These are phyloP conservation scores for Aspergillus udagawae DNA, from an alignment of 2,329 filamentous ascomycete genomes.

Conservation along the genomic window DNA sequence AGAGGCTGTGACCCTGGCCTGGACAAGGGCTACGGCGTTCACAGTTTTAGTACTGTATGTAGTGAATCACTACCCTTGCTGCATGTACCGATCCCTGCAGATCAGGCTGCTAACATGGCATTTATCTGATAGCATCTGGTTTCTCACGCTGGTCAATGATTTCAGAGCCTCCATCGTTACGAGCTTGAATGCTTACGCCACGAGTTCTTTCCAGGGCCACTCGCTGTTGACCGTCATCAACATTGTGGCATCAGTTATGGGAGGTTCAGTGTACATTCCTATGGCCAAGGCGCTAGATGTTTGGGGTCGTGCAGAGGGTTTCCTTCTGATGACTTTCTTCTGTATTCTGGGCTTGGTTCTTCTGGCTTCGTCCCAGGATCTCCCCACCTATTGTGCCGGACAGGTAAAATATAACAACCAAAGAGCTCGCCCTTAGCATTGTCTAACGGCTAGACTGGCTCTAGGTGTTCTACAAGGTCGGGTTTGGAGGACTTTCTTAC, in stretches of 20 bases:
- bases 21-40: conserved; percentile 39
- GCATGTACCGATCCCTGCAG: background rate
- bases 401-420: conserved; percentile 27
- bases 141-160: conserved; percentile 42
- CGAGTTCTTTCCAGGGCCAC: conserved; percentile 51
- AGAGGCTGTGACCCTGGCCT: conserved; percentile 44
- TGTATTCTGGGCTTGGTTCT: conserved; percentile 52
- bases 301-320: conserved; percentile 59
- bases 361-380: conserved; percentile 57
- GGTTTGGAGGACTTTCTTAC: conserved; percentile 52
- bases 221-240: conserved; percentile 53
- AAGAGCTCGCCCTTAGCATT: background rate
- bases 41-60: conserved; percentile 39
- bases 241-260: conserved; percentile 54
- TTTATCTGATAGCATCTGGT: conserved; percentile 35
- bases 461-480: conserved; percentile 57
- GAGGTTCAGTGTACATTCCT: conserved; percentile 55
- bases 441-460: background rate
- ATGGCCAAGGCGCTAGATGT: conserved; percentile 60
- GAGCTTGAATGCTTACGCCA: conserved; percentile 47
- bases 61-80: background rate
- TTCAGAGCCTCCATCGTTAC: conserved; percentile 37
- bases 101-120: background rate
- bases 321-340: conserved; percentile 46
- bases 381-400: conserved; percentile 61